phyloP scores from a whole-genome alignment of 2,329 filamentous ascomycete species.

The Penicillium sp. region DNA sequence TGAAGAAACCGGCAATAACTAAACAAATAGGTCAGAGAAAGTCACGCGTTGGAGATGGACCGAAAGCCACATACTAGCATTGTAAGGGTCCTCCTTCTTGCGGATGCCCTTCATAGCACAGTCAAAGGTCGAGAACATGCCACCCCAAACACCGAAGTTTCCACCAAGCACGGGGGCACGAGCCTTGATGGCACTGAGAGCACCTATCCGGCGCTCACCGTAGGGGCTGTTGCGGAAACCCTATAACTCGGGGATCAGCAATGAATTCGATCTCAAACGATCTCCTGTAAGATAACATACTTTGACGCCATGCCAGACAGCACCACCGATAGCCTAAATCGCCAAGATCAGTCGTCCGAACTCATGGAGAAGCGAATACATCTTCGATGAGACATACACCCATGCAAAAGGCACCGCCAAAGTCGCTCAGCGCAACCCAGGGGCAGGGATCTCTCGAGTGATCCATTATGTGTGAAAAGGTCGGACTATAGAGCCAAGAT shows the following conservation, averaged over 20 bases:
- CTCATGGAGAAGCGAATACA: neutral
- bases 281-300: too few relatives aligned
- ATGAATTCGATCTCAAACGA: too few relatives aligned
- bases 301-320: constrained; percentile 97
- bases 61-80: constrained; percentile 60
- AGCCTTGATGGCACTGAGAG: constrained; percentile 95
- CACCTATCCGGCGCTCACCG: constrained; percentile 91
- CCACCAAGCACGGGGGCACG: constrained; percentile 92
- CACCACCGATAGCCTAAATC: constrained; percentile 64
- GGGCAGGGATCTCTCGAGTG: constrained; percentile 95
- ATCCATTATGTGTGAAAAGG: constrained; percentile 59
- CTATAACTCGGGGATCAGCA: too few relatives aligned
- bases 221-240: constrained; percentile 85
- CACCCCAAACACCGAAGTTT: constrained; percentile 98
- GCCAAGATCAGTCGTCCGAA: constrained; percentile 27
- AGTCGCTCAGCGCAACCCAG: constrained; percentile 94
- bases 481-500: constrained; percentile 1
- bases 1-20: constrained; percentile 94
- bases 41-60: constrained; percentile 13
- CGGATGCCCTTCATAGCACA: constrained; percentile 90
- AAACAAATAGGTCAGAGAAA: neutral
- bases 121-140: constrained; percentile 91
- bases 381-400: constrained; percentile 59
- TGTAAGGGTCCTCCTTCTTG: constrained; percentile 97
- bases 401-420: constrained; percentile 95